A percentile compares a stretch with the other conserved stretches of the same genome.
Evolutionary conservation across 805 yeast species (phyloP).

Genomic region (Kazachstania viticola): DNA sequence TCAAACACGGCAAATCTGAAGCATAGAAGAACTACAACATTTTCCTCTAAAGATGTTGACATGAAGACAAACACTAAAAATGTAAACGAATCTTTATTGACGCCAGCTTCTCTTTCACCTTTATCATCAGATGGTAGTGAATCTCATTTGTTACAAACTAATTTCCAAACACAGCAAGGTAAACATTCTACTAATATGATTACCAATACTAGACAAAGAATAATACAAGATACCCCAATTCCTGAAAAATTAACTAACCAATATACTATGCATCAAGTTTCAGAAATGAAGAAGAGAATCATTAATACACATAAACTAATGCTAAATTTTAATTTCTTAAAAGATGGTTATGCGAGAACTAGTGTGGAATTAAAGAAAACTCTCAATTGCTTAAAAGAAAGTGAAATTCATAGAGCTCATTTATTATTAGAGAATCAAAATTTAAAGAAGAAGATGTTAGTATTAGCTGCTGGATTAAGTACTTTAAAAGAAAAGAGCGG

Average conservation of each 20-base stretch:
- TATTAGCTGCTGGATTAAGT: no score
- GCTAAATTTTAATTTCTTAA: slow-evolving; percentile 23
- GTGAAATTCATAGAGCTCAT: slow-evolving; percentile 29
- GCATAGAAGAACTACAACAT: neutral
- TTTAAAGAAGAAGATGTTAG: slow-evolving; percentile 20
- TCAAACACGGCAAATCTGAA: neutral
- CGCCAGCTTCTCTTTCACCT: neutral
- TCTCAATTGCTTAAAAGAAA: slow-evolving; percentile 25
- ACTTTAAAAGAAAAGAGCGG: no score
- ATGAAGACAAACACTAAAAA: neutral
- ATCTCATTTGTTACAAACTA: neutral
- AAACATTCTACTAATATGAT: neutral
- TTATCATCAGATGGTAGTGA: neutral
- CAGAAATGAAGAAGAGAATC: slow-evolving; percentile 24
- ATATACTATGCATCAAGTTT: slow-evolving; percentile 22
- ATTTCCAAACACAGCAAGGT: neutral
- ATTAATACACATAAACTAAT: slow-evolving; percentile 25
- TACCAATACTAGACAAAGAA: neutral
- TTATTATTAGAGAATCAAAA: slow-evolving; percentile 28
- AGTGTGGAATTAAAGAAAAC: slow-evolving; percentile 25
- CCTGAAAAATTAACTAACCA: slow-evolving; percentile 20
- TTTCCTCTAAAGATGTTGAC: neutral
- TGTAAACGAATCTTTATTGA: neutral
- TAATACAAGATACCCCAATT: slow-evolving; percentile 1
- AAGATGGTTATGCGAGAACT: slow-evolving; percentile 25